Evolutionary conservation across 805 yeast genomes (phyloP).

Genomic region (Ogataea trehaloabstinens): DNA sequence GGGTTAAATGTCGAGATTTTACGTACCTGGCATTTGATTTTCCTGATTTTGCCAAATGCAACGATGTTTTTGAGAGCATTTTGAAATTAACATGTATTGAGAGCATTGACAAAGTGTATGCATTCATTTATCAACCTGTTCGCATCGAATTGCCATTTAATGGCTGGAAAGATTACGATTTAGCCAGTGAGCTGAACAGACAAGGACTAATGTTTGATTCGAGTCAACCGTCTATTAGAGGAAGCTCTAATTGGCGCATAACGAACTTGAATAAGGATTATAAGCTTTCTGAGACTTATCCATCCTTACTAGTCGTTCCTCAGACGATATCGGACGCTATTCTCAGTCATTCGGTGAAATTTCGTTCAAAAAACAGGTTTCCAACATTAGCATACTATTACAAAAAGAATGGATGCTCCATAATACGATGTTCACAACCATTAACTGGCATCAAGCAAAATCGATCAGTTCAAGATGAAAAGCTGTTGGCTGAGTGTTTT

Average conservation of each 20-base stretch:
- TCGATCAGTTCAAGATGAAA: slow-evolving; percentile 90
- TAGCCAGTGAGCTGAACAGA: slow-evolving; percentile 63
- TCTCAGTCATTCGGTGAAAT: slow-evolving; percentile 78
- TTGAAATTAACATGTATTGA: slow-evolving; percentile 60
- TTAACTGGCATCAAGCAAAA: slow-evolving; percentile 85
- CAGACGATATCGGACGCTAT: slow-evolving; percentile 76
- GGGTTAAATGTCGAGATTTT: slow-evolving; percentile 81
- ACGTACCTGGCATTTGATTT: slow-evolving; percentile 80
- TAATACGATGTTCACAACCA: slow-evolving; percentile 91
- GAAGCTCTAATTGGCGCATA: slow-evolving; percentile 58
- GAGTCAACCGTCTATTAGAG: slow-evolving; percentile 9
- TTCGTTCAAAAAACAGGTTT: slow-evolving; percentile 78
- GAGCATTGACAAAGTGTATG: slow-evolving; percentile 62
- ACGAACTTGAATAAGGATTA: slow-evolving; percentile 64
- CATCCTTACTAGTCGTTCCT: slow-evolving; percentile 68
- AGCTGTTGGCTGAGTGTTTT: slow-evolving; percentile 71
- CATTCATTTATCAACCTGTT: slow-evolving; percentile 78
- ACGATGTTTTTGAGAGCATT: slow-evolving; percentile 71
- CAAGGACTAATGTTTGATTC: slow-evolving; percentile 49
- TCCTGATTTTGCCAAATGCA: slow-evolving; percentile 51
- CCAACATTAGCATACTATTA: slow-evolving; percentile 82
- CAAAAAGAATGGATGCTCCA: slow-evolving; percentile 65
- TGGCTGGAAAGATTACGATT: slow-evolving; percentile 74
- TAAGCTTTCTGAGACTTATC: slow-evolving; percentile 73
- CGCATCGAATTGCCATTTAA: slow-evolving; percentile 58